phyloP scores from a whole-genome alignment of 768 basidiomycete species.

The Cystofilobasidium bisporidii region DNA sequence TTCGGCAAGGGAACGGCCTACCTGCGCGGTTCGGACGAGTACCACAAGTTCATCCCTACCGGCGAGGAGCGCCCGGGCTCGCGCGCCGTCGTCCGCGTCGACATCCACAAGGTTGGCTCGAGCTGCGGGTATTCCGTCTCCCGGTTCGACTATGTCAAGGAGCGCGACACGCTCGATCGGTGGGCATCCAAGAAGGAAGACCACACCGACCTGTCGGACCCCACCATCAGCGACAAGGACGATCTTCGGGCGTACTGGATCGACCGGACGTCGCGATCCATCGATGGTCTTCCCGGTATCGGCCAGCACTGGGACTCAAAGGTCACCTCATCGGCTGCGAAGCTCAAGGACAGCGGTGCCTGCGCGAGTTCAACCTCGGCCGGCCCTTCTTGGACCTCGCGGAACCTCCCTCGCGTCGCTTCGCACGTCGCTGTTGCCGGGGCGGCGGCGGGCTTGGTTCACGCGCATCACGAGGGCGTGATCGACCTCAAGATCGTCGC shows the following conservation, averaged over 20 bases:
- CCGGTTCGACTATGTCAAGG: conserved; percentile 10
- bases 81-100: conserved; percentile 3
- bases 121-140: conserved; percentile 21
- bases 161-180: conserved; percentile 14
- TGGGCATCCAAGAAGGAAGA: conserved; percentile 8
- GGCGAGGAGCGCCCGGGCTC: conserved; percentile 7
- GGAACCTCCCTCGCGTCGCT: not conserved
- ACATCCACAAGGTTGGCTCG: conserved; percentile 17
- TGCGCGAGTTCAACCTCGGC: no score
- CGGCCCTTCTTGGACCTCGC: not conserved
- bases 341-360: no score
- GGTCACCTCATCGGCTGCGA: not conserved
- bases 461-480: not conserved
- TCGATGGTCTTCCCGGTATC: conserved; percentile 16
- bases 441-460: not conserved
- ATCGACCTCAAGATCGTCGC: conserved; percentile 9
- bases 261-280: not conserved
- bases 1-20: conserved; percentile 13
- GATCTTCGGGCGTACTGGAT: conserved; percentile 19
- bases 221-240: conserved; percentile 1
- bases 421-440: not conserved
- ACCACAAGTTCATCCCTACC: not conserved
- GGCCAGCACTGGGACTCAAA: not conserved
- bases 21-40: conserved; percentile 17
- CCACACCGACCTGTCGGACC: conserved; percentile 4